Base-by-base conservation (phyloP, 2,329 filamentous ascomycete genomes). In the Fusarium armeniacum region DNA sequence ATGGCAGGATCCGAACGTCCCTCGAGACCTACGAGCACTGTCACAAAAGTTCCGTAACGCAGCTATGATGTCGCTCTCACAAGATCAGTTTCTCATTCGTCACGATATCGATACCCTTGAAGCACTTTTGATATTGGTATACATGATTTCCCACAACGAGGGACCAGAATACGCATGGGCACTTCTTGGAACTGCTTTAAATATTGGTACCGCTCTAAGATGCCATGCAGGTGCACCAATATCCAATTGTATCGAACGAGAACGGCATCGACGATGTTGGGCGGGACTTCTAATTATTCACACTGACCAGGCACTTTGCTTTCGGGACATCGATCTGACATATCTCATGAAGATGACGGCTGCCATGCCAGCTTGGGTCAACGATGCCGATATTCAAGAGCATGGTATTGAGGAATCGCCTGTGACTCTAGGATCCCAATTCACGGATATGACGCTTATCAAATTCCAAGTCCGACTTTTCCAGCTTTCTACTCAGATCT, bases 301-400 rank as follows among this genome's bases (percentile, higher is more conserved):
- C 3, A 64, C 51, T 0, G 47, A 64, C 6, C 61, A 64, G 1
- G 44, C 61, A 0, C 61, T 64, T 1, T 64, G 61, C 16, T 64
- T 64, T 7, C 40, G 61, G 1, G 61, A 64, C 0, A 64, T 64
- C 16, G 61, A 64, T 9, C n/a, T 64, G 10, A 64, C 61, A 0
- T 64, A 64, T 10, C 11, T 64, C 2, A 5, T 64, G 7, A 64
- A 64, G 3, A 64, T 64, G 61, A 64, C 62, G 6, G 59, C 59
- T 0, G 47, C 28, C 5, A 64, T 64, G 59, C 61, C 61, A 0
- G 59, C 61, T 0, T 64, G 61, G 61, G 61, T 64, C 0, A 64
- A 64, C 6, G 61, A 64, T 1, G 40, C 13, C 12, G 61, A 64
- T 5, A 64, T 64, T 0, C 38, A 50, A 0, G n/a, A 50, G 5